A percentile compares a stretch with the other conserved stretches of the same genome.
These are phyloP conservation scores for Yamadazyma spencermartinsiae DNA, from an alignment of 1,139 yeast species.

Conservation along the genomic window DNA sequence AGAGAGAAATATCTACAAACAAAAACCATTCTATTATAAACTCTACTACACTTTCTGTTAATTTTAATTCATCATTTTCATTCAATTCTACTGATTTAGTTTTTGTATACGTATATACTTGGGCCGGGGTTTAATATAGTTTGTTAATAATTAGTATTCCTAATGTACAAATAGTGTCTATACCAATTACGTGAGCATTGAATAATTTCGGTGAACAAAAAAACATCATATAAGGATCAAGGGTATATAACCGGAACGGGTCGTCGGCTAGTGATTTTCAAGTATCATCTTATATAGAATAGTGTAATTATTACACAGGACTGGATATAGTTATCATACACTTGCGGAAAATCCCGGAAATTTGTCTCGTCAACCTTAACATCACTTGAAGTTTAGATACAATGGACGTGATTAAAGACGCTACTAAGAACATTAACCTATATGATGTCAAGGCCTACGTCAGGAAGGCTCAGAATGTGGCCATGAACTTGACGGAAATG, in stretches of 20 bases:
- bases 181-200: too few relatives aligned
- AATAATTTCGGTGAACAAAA: neutral
- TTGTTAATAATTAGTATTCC: neutral
- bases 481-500: slow-evolving; percentile 91
- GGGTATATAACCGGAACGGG: neutral
- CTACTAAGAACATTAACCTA: slow-evolving; percentile 76
- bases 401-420: slow-evolving; percentile 71
- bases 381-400: too few relatives aligned
- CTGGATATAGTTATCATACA: too few relatives aligned
- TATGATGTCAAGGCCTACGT: slow-evolving; percentile 98
- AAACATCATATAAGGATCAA: neutral
- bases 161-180: too few relatives aligned
- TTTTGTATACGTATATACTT: neutral
- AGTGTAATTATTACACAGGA: too few relatives aligned
- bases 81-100: neutral
- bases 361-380: too few relatives aligned
- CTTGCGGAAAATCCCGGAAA: too few relatives aligned
- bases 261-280: too few relatives aligned
- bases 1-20: slow-evolving; percentile 22
- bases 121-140: neutral
- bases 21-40: slow-evolving; percentile 26
- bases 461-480: slow-evolving; percentile 96
- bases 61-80: neutral
- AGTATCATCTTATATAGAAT: too few relatives aligned
- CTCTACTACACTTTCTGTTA: slow-evolving; percentile 25